Conservation (phyloP, 441 rosid species). For the Gossypium davidsonii region DNA sequence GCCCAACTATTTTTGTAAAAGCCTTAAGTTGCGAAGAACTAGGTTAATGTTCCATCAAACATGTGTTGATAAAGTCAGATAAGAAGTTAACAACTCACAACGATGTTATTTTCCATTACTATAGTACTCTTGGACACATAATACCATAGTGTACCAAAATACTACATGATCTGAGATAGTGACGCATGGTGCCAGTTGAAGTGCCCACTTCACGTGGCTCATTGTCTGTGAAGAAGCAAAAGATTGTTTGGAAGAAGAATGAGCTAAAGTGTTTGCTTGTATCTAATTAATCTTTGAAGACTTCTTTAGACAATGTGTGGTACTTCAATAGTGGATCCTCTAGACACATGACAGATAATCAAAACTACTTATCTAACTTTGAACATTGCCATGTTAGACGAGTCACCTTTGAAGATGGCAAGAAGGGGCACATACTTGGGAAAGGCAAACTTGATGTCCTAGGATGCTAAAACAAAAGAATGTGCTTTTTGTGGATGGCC, state of each 20-base stretch:
- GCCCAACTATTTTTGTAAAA: not conserved
- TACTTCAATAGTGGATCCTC: not conserved
- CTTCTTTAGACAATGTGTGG: not conserved
- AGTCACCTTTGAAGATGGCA: not conserved
- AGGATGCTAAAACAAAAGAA: not conserved
- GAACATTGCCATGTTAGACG: not conserved
- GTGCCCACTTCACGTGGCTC: not conserved
- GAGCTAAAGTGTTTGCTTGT: not conserved
- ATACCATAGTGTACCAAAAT: not conserved
- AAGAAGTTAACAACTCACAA: not conserved
- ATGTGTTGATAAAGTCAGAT: not conserved
- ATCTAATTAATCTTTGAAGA: no score
- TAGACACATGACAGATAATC: not conserved
- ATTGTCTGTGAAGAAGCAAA: not conserved
- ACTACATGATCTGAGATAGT: not conserved
- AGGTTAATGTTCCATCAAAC: not conserved
- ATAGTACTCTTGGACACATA: not conserved
- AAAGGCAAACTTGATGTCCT: not conserved
- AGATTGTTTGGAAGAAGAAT: not conserved
- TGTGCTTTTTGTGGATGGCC: not conserved
- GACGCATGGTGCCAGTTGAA: not conserved
- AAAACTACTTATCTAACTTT: not conserved
- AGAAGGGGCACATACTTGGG: not conserved
- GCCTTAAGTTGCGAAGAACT: not conserved
- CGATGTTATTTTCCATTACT: not conserved